These are phyloP conservation scores for Saccharata proteae DNA, from an alignment of 2,329 filamentous ascomycete genomes.

Conservation along the genomic window DNA sequence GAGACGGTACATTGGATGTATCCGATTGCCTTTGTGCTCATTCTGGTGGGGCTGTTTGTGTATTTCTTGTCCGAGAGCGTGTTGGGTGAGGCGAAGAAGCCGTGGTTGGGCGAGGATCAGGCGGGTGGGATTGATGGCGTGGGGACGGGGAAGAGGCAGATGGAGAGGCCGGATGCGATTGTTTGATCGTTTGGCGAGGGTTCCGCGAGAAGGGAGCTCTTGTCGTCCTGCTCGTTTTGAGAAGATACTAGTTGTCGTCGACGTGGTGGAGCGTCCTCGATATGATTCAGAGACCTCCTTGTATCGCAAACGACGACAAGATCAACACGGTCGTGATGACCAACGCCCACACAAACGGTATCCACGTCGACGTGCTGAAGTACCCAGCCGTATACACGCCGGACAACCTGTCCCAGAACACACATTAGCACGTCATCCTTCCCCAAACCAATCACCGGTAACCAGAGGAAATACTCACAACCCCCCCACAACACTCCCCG, in stretches of 20 bases:
- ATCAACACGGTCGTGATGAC: conserved; percentile 75
- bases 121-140: conserved; percentile 67
- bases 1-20: conserved; percentile 78
- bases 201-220: not conserved
- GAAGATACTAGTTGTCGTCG: no score
- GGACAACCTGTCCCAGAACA: conserved; percentile 45
- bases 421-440: not conserved
- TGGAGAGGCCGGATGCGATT: conserved; percentile 27
- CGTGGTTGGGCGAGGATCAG: conserved; percentile 85
- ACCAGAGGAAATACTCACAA: conserved; percentile 44
- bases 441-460: not conserved
- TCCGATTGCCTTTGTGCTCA: conserved; percentile 87
- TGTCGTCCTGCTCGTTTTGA: no score
- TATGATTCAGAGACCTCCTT: conserved; percentile 75
- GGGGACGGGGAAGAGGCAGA: conserved; percentile 67
- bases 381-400: conserved; percentile 71
- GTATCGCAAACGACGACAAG: conserved; percentile 83
- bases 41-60: conserved; percentile 70
- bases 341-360: conserved; percentile 77
- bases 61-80: conserved; percentile 80
- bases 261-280: no score
- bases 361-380: conserved; percentile 90
- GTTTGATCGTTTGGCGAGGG: conserved; percentile 21
- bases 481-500: conserved; percentile 69
- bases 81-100: conserved; percentile 82